These are phyloP conservation scores for Dothistroma septosporum DNA, from an alignment of 2,329 filamentous ascomycete species.

Conservation along the genomic window DNA sequence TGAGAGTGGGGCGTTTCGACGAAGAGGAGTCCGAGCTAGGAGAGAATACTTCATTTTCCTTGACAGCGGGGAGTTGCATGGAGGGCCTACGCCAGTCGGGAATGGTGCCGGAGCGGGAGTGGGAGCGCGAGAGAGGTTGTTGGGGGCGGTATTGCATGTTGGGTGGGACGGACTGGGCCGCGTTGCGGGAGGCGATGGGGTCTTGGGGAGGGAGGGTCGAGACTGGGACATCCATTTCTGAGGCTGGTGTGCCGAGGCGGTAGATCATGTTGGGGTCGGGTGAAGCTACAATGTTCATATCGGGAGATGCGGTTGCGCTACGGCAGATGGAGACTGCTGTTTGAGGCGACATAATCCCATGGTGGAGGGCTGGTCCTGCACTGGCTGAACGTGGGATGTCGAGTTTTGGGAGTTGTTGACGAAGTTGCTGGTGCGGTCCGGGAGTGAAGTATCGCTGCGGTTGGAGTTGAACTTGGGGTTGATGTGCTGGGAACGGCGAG, in stretches of 20 bases:
- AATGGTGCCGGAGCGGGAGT: conserved; percentile 40
- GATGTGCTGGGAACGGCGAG: conserved; percentile 25
- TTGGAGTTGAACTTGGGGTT: conserved; percentile 34
- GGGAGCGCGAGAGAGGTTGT: conserved; percentile 32
- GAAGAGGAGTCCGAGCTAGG: conserved; percentile 25
- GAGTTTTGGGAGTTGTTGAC: conserved; percentile 51
- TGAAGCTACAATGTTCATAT: conserved; percentile 38
- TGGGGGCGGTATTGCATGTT: conserved; percentile 74
- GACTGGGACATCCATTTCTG: conserved; percentile 82
- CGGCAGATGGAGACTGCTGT: conserved; percentile 46
- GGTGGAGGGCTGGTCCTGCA: conserved; percentile 35
- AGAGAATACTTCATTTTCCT: conserved; percentile 49
- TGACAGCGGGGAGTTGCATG: conserved; percentile 65
- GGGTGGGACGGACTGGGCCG: conserved; percentile 86
- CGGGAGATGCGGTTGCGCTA: conserved; percentile 49
- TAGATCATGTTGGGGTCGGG: conserved; percentile 54
- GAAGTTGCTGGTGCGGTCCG: conserved; percentile 49
- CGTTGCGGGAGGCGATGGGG: conserved; percentile 66
- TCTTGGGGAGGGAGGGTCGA: conserved; percentile 38
- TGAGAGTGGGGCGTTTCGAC: conserved; percentile 40
- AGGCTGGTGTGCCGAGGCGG: conserved; percentile 80
- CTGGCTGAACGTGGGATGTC: conserved; percentile 49
- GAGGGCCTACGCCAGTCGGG: conserved; percentile 58
- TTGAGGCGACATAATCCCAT: conserved; percentile 22
- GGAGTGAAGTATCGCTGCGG: conserved; percentile 39